Evolutionary conservation across 2,329 filamentous ascomycete genomes (phyloP).

Genomic region (Aspergillus fischeri): DNA sequence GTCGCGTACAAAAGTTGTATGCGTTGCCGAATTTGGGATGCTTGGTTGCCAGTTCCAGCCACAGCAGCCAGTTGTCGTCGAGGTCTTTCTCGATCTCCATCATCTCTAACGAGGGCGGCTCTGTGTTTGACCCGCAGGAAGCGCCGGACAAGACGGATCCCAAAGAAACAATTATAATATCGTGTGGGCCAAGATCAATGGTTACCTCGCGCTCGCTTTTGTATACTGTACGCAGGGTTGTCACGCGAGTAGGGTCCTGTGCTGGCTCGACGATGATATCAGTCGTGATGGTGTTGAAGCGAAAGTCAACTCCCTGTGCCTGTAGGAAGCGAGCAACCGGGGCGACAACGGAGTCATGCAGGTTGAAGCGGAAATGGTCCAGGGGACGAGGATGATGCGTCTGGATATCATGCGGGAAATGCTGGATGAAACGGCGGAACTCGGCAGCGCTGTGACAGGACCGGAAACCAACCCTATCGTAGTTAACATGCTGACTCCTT

Average conservation of each 20-base stretch:
- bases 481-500: not conserved
- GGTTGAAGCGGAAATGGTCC: conserved; percentile 21
- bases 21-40: conserved; percentile 36
- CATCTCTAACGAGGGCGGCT: conserved; percentile 19
- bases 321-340: conserved; percentile 23
- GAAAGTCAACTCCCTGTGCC: conserved; percentile 24
- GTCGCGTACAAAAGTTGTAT: conserved; percentile 38
- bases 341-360: conserved; percentile 22
- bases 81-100: conserved; percentile 25
- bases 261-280: conserved; percentile 21
- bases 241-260: conserved; percentile 16
- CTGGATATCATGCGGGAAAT: conserved; percentile 20
- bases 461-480: conserved; percentile 23
- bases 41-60: conserved; percentile 38
- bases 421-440: conserved; percentile 21
- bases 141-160: conserved; percentile 39
- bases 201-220: conserved; percentile 14
- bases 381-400: conserved; percentile 12
- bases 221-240: conserved; percentile 19
- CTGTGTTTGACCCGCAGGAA: conserved; percentile 31
- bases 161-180: conserved; percentile 39
- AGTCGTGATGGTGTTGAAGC: conserved; percentile 20
- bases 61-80: conserved; percentile 41
- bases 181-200: conserved; percentile 23
- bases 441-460: conserved; percentile 27